Conservation (phyloP, 176 grass and related monocot species). For the barley (Hordeum vulgare) region MorexV3_pseudomolecules_assembly NC_058518.1:414861729-414862228, state of each 20-base stretch:
- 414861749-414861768: neutral
- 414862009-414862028: neutral
- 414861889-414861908: neutral
- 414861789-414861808: neutral
- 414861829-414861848: neutral
- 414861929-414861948: neutral
- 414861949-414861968: constrained; percentile 1
- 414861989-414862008: neutral
- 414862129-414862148: neutral
- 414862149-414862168: neutral
- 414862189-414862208: no score
- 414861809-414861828: no score
- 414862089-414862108: neutral
- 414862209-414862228: no score
- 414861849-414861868: neutral
- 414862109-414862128: neutral
- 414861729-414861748: neutral
- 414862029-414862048: neutral
- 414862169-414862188: neutral
- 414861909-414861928: neutral
- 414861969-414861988: neutral
- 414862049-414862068: neutral
- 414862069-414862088: neutral
- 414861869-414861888: neutral
- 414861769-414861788: neutral